Base-by-base conservation (phyloP, 2,329 filamentous ascomycete genomes). In the Fusarium siculi region DNA sequence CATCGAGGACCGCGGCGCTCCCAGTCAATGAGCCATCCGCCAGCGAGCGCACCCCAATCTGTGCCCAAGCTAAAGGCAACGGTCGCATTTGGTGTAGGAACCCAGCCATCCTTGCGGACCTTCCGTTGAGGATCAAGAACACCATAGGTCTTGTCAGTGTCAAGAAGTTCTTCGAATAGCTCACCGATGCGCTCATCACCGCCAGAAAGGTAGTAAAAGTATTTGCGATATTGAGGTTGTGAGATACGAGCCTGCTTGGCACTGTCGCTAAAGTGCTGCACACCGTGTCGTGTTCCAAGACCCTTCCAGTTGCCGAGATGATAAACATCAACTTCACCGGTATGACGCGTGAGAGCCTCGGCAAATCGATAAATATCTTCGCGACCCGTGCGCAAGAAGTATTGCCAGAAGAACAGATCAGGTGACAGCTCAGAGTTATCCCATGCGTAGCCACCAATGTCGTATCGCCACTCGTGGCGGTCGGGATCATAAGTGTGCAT, bases 401-500 rank as follows among this genome's bases (percentile, higher is more conserved):
- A 88, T 8, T 85, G 85, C 90, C 90, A 91, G 73, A 91, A 86
- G 80, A 87, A 91, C 5, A 91, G 79, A 72, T 91, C 89, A 0
- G 90, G 87, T 0, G 89, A 91, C 0, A 92, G 82, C 76, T 92
- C 89, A 0, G 87, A 89, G 75, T 91, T 91, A 54, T 91, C 89
- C 90, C 90, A 91, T 0, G 88, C 89, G 65, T 89, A 91, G 0
- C 90, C 90, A 7, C 90, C 90, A 23, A 91, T 79, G 50, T 92
- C 90, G 63, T 91, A 91, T 3, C 88, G 84, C 90, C 90, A 92
- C 2, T 83, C 83, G 69, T 91, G 89, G 9, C 89, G 82, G 76
- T 90, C 86, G 0, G 77, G 71, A 56, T 92, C 89, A 67, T 91
- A 91, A 0, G 88, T 87, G 73, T 92, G 90, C 83, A 89, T 89